Evolutionary conservation across 73 alveolate genomes (phyloP).

Genomic region (Loxodes magnus): DNA sequence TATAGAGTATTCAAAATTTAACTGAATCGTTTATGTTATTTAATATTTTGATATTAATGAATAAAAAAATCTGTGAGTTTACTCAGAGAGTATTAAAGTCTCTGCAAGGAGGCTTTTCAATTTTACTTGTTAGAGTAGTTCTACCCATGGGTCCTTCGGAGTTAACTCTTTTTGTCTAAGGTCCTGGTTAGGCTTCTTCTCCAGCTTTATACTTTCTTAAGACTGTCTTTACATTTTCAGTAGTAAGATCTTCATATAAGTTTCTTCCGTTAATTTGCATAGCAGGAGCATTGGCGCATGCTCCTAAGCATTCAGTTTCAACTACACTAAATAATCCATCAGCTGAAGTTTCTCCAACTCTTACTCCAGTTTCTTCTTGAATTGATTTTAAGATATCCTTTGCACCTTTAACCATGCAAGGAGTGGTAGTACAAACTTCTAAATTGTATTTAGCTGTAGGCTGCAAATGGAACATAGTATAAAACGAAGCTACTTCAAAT

Average conservation of each 20-base stretch:
- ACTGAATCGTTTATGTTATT: no score
- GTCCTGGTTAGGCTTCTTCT: conserved; percentile 62
- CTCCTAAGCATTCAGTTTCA: conserved; percentile 86
- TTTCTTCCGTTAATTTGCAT: conserved; percentile 73
- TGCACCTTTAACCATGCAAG: conserved; percentile 83
- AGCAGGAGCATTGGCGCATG: conserved; percentile 87
- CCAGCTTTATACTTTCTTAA: conserved; percentile 57
- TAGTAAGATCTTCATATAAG: conserved; percentile 81
- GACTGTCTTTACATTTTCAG: conserved; percentile 47
- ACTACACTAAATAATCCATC: conserved; percentile 73
- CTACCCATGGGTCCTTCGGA: conserved; percentile 77
- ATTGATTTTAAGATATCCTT: conserved; percentile 56
- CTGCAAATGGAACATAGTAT: conserved; percentile 75
- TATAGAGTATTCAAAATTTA: no score
- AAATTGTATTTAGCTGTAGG: conserved; percentile 72
- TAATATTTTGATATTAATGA: no score
- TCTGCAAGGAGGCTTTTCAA: conserved; percentile 12
- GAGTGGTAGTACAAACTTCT: conserved; percentile 81
- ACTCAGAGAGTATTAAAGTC: conserved; percentile 31
- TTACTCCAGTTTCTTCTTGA: conserved; percentile 34
- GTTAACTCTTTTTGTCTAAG: conserved; percentile 48
- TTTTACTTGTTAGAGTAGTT: conserved; percentile 36
- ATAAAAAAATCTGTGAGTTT: no score
- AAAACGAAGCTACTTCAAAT: conserved; percentile 75
- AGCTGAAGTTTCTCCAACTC: conserved; percentile 45